Evolutionary conservation across 2,329 filamentous ascomycete species (phyloP), one percentile per base, ranked within the genome.

Genomic region (Thelonectria rubi): DNA sequence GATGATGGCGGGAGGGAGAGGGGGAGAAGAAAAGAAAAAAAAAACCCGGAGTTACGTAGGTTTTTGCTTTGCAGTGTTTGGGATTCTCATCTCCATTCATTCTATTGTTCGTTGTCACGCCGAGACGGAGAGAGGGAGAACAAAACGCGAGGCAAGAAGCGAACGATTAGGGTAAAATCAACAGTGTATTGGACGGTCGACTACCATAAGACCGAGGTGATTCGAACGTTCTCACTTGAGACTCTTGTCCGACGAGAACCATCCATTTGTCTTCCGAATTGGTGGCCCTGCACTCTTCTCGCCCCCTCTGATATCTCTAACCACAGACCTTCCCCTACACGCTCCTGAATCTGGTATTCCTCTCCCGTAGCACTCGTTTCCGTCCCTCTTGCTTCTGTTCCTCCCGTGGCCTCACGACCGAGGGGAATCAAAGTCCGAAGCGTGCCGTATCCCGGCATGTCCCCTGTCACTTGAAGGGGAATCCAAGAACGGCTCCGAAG

Each of bases 401-500:
- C 62, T 58, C 56, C 60, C 46, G 64, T 47, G 55, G 60, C 65
- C 67, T 64, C 62, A 55, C 65, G 10, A 21, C 64, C 46, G 57
- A 18, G 63, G 59, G 59, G 46, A 42, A 58, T 69, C 40, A 43
- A 58, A 68, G 45, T 70, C 66, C 58, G 65, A 30, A 70, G 62
- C 62, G 65, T 60, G 69, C 66, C 68, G 60, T 65, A 60, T 64
- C 65, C 59, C 30, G 47, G 60, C 48, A 15, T 24, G 45, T 63
- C 67, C 73, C 73, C 75, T 64, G 68, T 74, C 75, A 77, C 75
- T 77, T 74, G 74, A 77, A 72, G 67, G 70, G 74, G 70, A 67
- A 71, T 71, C 72, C 72, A 72, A 70, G 63, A 68, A 63, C 62
- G 65, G 64, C 63, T 60, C 62, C 47, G 26, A 55, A 60, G 53